Evolutionary conservation across 1,284 basidiomycete genomes (phyloP).

Genomic region (Cutaneotrichosporon arboriforme): DNA sequence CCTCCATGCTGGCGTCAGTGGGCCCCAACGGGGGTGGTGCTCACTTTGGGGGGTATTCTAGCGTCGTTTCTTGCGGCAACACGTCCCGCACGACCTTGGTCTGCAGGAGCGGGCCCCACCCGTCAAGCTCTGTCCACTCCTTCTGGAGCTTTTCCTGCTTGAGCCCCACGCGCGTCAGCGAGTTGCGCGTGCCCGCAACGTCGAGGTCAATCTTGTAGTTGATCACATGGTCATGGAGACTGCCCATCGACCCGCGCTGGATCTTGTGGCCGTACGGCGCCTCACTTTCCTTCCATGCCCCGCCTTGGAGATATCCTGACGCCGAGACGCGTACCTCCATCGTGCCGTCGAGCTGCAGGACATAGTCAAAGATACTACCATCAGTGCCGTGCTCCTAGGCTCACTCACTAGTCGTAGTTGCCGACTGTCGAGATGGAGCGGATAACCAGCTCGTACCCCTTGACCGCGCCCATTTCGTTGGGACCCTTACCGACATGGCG

Average conservation of each 20-base stretch:
- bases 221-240: slow-evolving; percentile 63
- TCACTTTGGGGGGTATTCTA: slow-evolving; percentile 19
- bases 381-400: neutral
- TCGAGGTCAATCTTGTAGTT: slow-evolving; percentile 60
- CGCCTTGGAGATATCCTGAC: slow-evolving; percentile 63
- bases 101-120: slow-evolving; percentile 53
- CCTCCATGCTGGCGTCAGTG: slow-evolving; percentile 19
- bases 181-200: slow-evolving; percentile 57
- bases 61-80: slow-evolving; percentile 9
- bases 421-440: slow-evolving; percentile 57
- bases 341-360: slow-evolving; percentile 61
- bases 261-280: slow-evolving; percentile 56
- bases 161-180: slow-evolving; percentile 50
- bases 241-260: slow-evolving; percentile 25
- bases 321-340: slow-evolving; percentile 62
- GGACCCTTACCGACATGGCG: slow-evolving; percentile 49
- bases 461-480: slow-evolving; percentile 50
- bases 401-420: slow-evolving; percentile 52
- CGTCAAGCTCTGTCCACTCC: slow-evolving; percentile 57
- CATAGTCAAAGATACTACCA: slow-evolving; percentile 55
- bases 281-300: slow-evolving; percentile 55
- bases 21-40: neutral
- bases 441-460: slow-evolving; percentile 58
- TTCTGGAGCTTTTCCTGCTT: slow-evolving; percentile 52
- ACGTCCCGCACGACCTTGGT: slow-evolving; percentile 18